Evolutionary conservation across 768 basidiomycete genomes (phyloP).

Genomic region (Leccinum olivaceopallidum): DNA sequence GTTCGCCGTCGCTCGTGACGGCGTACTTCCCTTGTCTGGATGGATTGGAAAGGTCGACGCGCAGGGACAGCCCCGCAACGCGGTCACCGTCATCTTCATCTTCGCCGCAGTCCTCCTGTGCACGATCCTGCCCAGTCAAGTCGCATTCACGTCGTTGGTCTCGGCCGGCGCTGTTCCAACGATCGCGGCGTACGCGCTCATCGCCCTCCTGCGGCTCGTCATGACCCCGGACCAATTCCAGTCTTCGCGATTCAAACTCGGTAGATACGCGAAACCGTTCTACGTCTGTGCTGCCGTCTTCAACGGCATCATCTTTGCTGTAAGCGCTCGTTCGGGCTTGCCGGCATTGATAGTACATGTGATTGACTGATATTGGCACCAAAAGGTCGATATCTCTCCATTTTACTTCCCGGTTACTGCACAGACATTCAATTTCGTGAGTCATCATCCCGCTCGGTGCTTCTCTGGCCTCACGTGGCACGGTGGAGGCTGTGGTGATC

Average conservation of each 20-base stretch:
- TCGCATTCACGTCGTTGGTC: conserved; percentile 89
- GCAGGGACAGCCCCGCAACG: conserved; percentile 76
- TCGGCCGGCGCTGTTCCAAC: conserved; percentile 87
- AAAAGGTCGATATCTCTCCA: conserved; percentile 79
- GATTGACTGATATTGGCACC: conserved; percentile 6
- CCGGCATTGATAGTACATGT: background rate
- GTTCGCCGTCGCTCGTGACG: conserved; percentile 93
- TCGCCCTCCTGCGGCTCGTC: conserved; percentile 72
- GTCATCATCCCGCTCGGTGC: conserved; percentile 29
- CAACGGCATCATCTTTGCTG: conserved; percentile 73
- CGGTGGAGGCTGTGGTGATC: conserved; percentile 67
- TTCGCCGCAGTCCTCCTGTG: conserved; percentile 78
- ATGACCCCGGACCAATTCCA: conserved; percentile 78
- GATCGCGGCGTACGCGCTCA: conserved; percentile 85
- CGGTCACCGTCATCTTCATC: conserved; percentile 83
- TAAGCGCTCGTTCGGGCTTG: conserved; percentile 37
- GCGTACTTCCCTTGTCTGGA: conserved; percentile 76
- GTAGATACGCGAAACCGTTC: conserved; percentile 63
- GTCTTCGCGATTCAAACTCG: conserved; percentile 71
- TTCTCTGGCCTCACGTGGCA: conserved; percentile 12
- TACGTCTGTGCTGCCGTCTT: conserved; percentile 69
- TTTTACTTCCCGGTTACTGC: conserved; percentile 84
- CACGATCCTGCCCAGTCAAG: conserved; percentile 85
- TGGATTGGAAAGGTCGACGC: conserved; percentile 81
- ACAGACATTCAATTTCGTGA: conserved; percentile 81